Evolutionary conservation across 2,329 filamentous ascomycete genomes (phyloP), one percentile per base, ranked within the genome.

Genomic region (Clonostachys sp.): DNA sequence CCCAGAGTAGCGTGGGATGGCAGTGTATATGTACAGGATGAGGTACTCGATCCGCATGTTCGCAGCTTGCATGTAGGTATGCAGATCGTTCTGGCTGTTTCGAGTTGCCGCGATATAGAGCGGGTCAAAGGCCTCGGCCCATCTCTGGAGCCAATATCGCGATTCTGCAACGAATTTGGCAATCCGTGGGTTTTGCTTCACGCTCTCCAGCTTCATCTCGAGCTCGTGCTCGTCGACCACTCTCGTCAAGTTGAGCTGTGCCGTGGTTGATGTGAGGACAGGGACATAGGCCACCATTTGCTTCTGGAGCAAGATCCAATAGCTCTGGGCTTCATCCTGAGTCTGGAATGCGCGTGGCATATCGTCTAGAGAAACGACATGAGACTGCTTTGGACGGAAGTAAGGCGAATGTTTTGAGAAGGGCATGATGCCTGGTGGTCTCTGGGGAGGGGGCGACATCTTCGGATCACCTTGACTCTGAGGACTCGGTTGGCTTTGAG

Each of bases 41-140:
- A 72, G 55, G 49, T 70, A 74, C 45, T 73, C 69, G 34, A 73
- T 55, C 4, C 67, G 67, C 8, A 74, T 52, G 45, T 65, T 71
- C 46, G 67, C 62, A n/a, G 65, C 66, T 12, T 62, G 58, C 5
- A 67, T 57, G 42, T 69, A 71, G 1, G 56, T 44, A 2, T 52
- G 49, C 5, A 48, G 45, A 20, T 63, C 48, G 2, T 51, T 45
- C 9, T 55, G 42, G 4, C 56, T 54, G 44, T 63, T 61, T 17
- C 53, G 50, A 16, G 55, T 49, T 0, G 57, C 51, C 6, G 48
- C 42, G 16, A 63, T 55, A 45, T 65, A 66, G 2, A 74, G 50
- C 3, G 66, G 64, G 20, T 62, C 57, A 49, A 67, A 72, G 1
- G 69, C 64, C 8, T 57, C 53, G 12, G 58, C 56, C 71, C 71